Evolutionary conservation across 192 early-diverging fungal species (phyloP).

Genomic region (Umbelopsis isabellina): DNA sequence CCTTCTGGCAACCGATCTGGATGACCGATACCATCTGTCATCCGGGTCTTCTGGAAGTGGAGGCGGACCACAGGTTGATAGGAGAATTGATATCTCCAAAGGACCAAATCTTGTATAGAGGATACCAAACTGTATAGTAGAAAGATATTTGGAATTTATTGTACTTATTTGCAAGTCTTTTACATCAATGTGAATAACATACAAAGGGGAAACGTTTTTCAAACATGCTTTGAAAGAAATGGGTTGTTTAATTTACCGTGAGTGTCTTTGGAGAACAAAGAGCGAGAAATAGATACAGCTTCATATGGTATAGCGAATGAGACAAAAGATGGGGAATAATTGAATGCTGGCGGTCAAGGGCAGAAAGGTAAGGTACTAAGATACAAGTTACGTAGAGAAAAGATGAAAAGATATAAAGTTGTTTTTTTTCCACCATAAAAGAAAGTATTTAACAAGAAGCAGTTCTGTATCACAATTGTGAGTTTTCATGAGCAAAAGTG

Average conservation of each 20-base stretch:
- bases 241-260: too few relatives aligned
- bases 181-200: too few relatives aligned
- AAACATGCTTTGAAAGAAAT: too few relatives aligned
- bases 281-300: too few relatives aligned
- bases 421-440: not conserved
- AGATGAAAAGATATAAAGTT: not conserved
- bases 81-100: not conserved
- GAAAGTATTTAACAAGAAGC: constrained; percentile 15
- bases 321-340: too few relatives aligned
- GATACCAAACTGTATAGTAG: not conserved
- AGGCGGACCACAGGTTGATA: too few relatives aligned
- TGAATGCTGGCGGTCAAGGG: too few relatives aligned
- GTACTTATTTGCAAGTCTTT: not conserved
- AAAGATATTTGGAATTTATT: not conserved
- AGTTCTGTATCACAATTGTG: not conserved
- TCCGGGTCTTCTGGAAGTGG: not conserved
- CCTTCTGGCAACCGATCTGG: not conserved
- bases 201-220: too few relatives aligned
- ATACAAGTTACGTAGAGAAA: constrained; percentile 4
- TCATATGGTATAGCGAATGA: too few relatives aligned
- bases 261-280: too few relatives aligned
- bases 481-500: not conserved
- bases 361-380: not conserved
- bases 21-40: not conserved
- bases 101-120: constrained; percentile 11